phyloP scores from a whole-genome alignment of 2,329 filamentous ascomycete genomes.

The Venturiaceae sp. region DNA sequence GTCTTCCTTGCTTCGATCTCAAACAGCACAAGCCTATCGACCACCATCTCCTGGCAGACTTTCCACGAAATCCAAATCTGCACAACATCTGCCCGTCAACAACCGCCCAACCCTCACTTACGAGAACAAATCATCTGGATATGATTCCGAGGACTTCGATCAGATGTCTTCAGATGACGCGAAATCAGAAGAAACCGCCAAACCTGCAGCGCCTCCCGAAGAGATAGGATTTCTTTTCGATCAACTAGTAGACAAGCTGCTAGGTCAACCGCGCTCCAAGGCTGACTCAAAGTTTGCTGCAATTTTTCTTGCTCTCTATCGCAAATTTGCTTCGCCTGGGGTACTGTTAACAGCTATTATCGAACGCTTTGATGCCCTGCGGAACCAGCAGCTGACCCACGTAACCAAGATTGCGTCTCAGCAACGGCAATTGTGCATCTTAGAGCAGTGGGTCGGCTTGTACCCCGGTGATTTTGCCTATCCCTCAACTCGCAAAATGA shows the following conservation, averaged over 20 bases:
- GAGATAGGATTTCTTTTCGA: slow-evolving; percentile 49
- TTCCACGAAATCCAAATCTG: slow-evolving; percentile 7
- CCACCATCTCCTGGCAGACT: slow-evolving; percentile 13
- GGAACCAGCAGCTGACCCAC: slow-evolving; percentile 52
- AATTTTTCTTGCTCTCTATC: slow-evolving; percentile 85
- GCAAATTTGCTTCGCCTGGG: slow-evolving; percentile 79
- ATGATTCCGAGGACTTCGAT: slow-evolving; percentile 1
- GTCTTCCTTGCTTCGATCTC: background rate
- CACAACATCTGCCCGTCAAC: background rate
- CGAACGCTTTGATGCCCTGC: slow-evolving; percentile 59
- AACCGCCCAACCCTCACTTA: background rate
- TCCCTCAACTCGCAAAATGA: slow-evolving; percentile 57
- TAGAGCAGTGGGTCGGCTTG: slow-evolving; percentile 79
- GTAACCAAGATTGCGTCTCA: slow-evolving; percentile 73
- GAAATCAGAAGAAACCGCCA: background rate
- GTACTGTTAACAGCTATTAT: slow-evolving; percentile 71
- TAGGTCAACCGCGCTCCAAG: slow-evolving; percentile 72
- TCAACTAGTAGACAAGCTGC: slow-evolving; percentile 67
- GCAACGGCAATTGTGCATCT: slow-evolving; percentile 69
- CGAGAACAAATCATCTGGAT: background rate
- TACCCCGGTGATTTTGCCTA: slow-evolving; percentile 93
- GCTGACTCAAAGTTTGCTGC: slow-evolving; percentile 82
- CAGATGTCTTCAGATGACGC: slow-evolving; percentile 11
- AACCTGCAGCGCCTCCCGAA: slow-evolving; percentile 30
- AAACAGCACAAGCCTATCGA: slow-evolving; percentile 4